A percentile compares a stretch with the other conserved stretches of the same genome.
Conservation (phyloP, 2,329 filamentous ascomycete species). For the Aspergillus calidoustus region DNA sequence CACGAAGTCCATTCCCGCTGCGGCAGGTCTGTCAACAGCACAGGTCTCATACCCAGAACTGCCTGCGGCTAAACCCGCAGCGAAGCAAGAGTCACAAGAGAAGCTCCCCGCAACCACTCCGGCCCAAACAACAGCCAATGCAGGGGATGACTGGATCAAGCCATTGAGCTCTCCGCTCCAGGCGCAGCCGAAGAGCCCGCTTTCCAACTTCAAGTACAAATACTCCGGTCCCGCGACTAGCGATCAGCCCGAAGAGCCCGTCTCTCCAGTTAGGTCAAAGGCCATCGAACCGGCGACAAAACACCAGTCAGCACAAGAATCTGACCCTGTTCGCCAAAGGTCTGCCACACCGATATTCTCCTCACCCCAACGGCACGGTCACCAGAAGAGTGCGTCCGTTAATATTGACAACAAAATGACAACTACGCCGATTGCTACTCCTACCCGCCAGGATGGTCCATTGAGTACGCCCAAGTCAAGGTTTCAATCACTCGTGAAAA, state of each 20-base stretch:
- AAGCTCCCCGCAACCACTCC: constrained; percentile 29
- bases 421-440: constrained; percentile 63
- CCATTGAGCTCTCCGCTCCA: constrained; percentile 53
- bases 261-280: constrained; percentile 12
- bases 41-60: constrained; percentile 45
- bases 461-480: constrained; percentile 92
- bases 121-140: constrained; percentile 35
- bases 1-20: constrained; percentile 51
- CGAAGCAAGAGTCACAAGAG: constrained; percentile 30
- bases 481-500: constrained; percentile 86
- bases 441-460: constrained; percentile 71
- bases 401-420: constrained; percentile 57
- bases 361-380: constrained; percentile 53
- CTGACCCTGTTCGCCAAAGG: constrained; percentile 60
- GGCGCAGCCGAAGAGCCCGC: constrained; percentile 63
- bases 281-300: constrained; percentile 23
- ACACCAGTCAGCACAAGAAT: constrained; percentile 22
- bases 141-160: constrained; percentile 65
- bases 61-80: constrained; percentile 33
- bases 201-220: constrained; percentile 65
- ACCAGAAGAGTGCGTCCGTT: constrained; percentile 66
- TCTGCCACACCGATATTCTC: constrained; percentile 66
- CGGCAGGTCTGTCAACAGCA: constrained; percentile 31
- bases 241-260: constrained; percentile 18
- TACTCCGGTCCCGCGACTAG: constrained; percentile 33